phyloP scores from a whole-genome alignment of 192 early-diverging fungal species.

The Kappamyces sp. region DNA sequence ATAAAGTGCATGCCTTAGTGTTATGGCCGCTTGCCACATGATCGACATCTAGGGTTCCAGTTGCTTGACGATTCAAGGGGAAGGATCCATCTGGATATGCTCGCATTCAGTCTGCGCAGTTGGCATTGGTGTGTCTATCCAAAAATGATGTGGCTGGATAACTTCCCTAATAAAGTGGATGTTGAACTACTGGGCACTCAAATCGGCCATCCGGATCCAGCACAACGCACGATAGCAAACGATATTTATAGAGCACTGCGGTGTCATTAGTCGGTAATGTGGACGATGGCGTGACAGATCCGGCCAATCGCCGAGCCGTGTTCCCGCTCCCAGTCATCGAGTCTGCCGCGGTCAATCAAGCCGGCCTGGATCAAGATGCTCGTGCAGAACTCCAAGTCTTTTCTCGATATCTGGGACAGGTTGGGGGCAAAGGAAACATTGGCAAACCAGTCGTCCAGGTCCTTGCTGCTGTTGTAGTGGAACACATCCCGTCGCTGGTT shows the following conservation, averaged over 20 bases:
- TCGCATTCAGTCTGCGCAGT: too few species aligned
- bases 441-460: slow-evolving; percentile 7
- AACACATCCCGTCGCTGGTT: not conserved
- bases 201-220: not conserved
- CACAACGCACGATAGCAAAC: not conserved
- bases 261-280: not conserved
- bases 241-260: not conserved
- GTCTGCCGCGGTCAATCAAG: slow-evolving; percentile 1
- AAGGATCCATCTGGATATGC: too few species aligned
- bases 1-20: too few species aligned
- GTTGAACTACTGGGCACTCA: not conserved
- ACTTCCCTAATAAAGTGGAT: not conserved
- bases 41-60: too few species aligned
- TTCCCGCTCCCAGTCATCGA: not conserved
- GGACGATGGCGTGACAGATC: not conserved
- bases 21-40: too few species aligned
- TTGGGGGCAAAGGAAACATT: not conserved
- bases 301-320: not conserved
- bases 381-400: not conserved
- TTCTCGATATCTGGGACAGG: not conserved
- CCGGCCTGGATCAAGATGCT: slow-evolving; percentile 1
- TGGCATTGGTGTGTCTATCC: not conserved
- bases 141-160: not conserved
- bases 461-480: slow-evolving; percentile 1
- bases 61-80: too few species aligned